Evolutionary conservation across 768 basidiomycete genomes (phyloP), one percentile per base, ranked within the genome.

Genomic region (Russula emetica): DNA sequence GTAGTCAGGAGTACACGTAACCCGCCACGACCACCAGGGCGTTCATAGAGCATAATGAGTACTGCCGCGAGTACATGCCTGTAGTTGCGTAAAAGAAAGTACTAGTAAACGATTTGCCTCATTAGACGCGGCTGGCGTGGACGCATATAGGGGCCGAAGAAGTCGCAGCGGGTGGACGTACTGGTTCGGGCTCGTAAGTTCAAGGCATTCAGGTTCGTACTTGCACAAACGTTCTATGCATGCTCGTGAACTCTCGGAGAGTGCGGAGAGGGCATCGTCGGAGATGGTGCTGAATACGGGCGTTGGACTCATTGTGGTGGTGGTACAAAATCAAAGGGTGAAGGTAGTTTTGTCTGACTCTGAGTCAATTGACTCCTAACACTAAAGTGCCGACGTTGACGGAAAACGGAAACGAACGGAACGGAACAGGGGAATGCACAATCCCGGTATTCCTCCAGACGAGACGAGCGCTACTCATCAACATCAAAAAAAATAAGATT

Each of bases 1-100:
- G 94, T 96, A 1, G 94, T 96, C 59, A 96, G 76, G 24, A 95
- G 77, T 5, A 95, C 92, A 14, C 86, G 83, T 7, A 94, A 75
- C 50, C 80, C 74, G 20, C 83, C 87, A 4, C 80, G 73, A 16
- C 83, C 87, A 4, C 76, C 79, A 36, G 36, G 36, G 11, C 81
- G 75, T 72, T 94, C 88, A 66, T 85, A 95, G 1, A 96, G 75
- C 13, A 93, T 77, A 1, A 94, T 84, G 3, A 95, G 79, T 0
- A 95, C 92, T 9, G 90, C 90, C 5, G 85, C 91, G 14, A 85
- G 81, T 2, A 9, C 20, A 13, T 34, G 18, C 59, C 63, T 64
- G 34, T 20, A 7, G 6, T 40, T 38, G 38, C 38, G 38, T 38
- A 38, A 38, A 38, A 38, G 38, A 38, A 38, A 18, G 38, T 40